Evolutionary conservation across 129 eudicot genomes (phyloP).

Genomic region (Pseudognaphalium luteoalbum): DNA sequence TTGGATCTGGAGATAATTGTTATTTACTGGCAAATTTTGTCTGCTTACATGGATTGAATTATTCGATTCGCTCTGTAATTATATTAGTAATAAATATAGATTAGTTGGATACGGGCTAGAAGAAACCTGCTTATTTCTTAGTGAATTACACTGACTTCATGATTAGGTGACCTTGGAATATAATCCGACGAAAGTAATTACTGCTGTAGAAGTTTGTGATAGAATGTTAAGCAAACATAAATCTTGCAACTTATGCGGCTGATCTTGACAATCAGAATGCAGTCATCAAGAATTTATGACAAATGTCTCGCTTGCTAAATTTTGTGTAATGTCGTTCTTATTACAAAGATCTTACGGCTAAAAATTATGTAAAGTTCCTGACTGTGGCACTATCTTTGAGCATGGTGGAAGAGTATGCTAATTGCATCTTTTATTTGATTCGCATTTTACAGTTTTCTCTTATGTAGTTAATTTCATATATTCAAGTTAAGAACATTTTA

Average conservation of each 20-base stretch:
- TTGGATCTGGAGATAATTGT: slow-evolving; percentile 33
- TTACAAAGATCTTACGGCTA: not conserved
- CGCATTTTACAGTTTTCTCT: too few species aligned
- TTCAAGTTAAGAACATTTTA: slow-evolving; percentile 1
- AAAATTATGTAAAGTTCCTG: slow-evolving; percentile 3
- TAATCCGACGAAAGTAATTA: not conserved
- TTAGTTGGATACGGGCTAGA: slow-evolving; percentile 26
- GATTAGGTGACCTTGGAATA: not conserved
- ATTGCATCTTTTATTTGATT: not conserved
- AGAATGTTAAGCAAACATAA: too few species aligned
- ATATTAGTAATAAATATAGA: slow-evolving; percentile 16
- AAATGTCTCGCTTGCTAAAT: not conserved
- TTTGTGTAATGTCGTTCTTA: not conserved
- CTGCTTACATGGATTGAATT: slow-evolving; percentile 25
- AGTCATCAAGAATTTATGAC: not conserved
- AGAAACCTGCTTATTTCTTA: slow-evolving; percentile 14
- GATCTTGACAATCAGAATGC: not conserved
- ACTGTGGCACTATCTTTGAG: not conserved
- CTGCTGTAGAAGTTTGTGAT: not conserved
- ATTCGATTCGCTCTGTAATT: slow-evolving; percentile 11
- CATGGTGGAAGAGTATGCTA: slow-evolving; percentile 3
- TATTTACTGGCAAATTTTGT: slow-evolving; percentile 24
- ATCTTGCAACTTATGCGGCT: not conserved
- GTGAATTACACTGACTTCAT: slow-evolving; percentile 8
- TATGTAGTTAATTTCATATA: not conserved